These are phyloP conservation scores for Trifolium repens DNA, from an alignment of 306 rosid species.

Conservation along the genomic window DNA sequence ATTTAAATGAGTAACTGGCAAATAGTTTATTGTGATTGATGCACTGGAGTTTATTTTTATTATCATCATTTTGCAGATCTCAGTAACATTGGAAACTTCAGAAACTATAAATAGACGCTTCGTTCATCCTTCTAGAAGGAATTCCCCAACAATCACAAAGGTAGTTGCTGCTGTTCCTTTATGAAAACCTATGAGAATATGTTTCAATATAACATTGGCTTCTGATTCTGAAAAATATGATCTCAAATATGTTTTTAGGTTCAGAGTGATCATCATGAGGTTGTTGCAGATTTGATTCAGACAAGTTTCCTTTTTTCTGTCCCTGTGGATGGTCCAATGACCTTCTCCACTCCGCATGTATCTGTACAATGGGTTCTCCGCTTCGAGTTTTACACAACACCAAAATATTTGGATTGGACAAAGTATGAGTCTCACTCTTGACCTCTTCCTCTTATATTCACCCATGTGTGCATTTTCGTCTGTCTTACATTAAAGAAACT, in stretches of 20 bases:
- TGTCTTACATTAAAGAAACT: conserved; percentile 17
- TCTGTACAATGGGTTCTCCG: conserved; percentile 97
- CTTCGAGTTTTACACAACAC: conserved; percentile 92
- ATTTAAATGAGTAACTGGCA: conserved; percentile 18
- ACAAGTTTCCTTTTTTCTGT: conserved; percentile 97
- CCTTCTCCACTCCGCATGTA: conserved; percentile 92
- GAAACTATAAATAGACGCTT: conserved; percentile 81
- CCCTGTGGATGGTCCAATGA: conserved; percentile 99
- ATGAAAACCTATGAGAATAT: conserved; percentile 17
- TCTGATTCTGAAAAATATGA: conserved; percentile 38
- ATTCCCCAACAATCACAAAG: conserved; percentile 95
- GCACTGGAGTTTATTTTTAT: conserved; percentile 33
- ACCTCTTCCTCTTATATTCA: conserved; percentile 18
- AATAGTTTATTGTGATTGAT: conserved; percentile 35
- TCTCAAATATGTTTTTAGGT: conserved; percentile 60
- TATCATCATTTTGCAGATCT: conserved; percentile 55
- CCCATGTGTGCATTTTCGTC: not conserved
- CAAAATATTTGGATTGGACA: conserved; percentile 83
- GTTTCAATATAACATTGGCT: conserved; percentile 27
- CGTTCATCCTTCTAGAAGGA: conserved; percentile 90
- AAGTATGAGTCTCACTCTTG: conserved; percentile 54
- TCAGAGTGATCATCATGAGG: conserved; percentile 96
- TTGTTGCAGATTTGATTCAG: conserved; percentile 92
- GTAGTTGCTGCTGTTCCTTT: conserved; percentile 44
- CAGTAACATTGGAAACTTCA: conserved; percentile 86